Evolutionary conservation across 176 grass and related monocot genomes (phyloP).

Genomic region (Avena atlantica): DNA sequence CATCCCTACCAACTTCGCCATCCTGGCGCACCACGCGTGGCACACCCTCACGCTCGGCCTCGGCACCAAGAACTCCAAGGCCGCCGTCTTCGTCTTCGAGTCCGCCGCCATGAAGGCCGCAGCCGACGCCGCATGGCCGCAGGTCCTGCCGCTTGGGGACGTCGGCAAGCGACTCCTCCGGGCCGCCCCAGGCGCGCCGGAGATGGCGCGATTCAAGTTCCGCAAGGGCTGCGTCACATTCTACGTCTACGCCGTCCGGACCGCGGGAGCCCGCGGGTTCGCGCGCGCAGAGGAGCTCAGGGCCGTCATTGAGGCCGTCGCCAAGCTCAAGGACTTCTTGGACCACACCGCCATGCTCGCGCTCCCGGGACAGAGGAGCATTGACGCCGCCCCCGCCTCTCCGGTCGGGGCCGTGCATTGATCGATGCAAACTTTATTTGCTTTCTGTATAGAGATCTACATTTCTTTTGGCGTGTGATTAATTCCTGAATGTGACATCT

Average conservation of each 20-base stretch:
- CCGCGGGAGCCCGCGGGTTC: slow-evolving; percentile 70
- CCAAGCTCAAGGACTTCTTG: slow-evolving; percentile 84
- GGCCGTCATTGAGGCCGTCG: slow-evolving; percentile 69
- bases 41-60: slow-evolving; percentile 91
- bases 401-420: slow-evolving; percentile 38
- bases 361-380: slow-evolving; percentile 79
- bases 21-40: slow-evolving; percentile 96
- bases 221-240: slow-evolving; percentile 93
- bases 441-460: slow-evolving; percentile 38
- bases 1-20: slow-evolving; percentile 94
- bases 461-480: slow-evolving; percentile 40
- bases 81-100: slow-evolving; percentile 88
- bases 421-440: background rate
- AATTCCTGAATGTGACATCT: slow-evolving; percentile 37
- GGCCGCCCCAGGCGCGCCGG: slow-evolving; percentile 48
- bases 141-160: slow-evolving; percentile 80
- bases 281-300: slow-evolving; percentile 79
- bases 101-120: slow-evolving; percentile 73
- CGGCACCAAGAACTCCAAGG: slow-evolving; percentile 94
- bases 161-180: slow-evolving; percentile 78
- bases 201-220: slow-evolving; percentile 98
- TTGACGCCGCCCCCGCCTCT: slow-evolving; percentile 44
- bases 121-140: slow-evolving; percentile 72
- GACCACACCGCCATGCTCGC: slow-evolving; percentile 98
- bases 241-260: slow-evolving; percentile 88